These are phyloP conservation scores for Stagonosporopsis vannaccii DNA, from an alignment of 2,329 filamentous ascomycete genomes.

Conservation along the genomic window DNA sequence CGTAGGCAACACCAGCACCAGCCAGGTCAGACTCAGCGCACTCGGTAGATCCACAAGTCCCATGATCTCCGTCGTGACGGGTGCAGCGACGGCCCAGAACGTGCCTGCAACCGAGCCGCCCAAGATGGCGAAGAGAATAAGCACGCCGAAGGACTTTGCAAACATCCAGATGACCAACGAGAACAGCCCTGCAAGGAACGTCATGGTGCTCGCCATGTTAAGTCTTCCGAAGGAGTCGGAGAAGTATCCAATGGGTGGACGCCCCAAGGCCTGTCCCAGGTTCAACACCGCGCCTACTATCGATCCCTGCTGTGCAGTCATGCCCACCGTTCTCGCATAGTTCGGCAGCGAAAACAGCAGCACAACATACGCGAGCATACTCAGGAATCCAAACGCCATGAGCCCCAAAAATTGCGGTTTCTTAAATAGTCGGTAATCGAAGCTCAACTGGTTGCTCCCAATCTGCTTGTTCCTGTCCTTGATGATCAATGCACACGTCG, in stretches of 20 bases:
- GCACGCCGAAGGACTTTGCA: conserved; percentile 70
- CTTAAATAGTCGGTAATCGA: conserved; percentile 62
- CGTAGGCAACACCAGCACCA: conserved; percentile 72
- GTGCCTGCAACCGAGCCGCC: conserved; percentile 73
- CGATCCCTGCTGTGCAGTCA: conserved; percentile 71
- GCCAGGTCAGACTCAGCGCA: conserved; percentile 74
- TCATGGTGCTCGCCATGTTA: conserved; percentile 73
- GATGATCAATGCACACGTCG: conserved; percentile 67
- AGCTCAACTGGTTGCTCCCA: conserved; percentile 65
- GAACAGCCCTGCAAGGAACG: conserved; percentile 69
- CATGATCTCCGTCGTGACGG: conserved; percentile 76
- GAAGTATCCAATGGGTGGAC: conserved; percentile 75
- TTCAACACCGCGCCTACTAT: conserved; percentile 78
- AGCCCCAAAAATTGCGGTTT: conserved; percentile 69
- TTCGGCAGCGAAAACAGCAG: conserved; percentile 79
- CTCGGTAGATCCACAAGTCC: conserved; percentile 73
- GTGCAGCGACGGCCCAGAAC: conserved; percentile 69
- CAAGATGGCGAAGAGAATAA: conserved; percentile 74
- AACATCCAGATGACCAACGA: conserved; percentile 77
- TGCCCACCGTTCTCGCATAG: conserved; percentile 73
- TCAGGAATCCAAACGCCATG: conserved; percentile 72
- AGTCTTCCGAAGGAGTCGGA: conserved; percentile 74
- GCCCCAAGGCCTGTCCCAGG: conserved; percentile 69
- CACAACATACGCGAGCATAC: conserved; percentile 76
- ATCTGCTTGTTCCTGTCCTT: conserved; percentile 76